A percentile compares a stretch with the other conserved stretches of the same genome.
Evolutionary conservation across 495 filamentous ascomycete genomes (phyloP).

Genomic region (Penicillium robsamsonii): DNA sequence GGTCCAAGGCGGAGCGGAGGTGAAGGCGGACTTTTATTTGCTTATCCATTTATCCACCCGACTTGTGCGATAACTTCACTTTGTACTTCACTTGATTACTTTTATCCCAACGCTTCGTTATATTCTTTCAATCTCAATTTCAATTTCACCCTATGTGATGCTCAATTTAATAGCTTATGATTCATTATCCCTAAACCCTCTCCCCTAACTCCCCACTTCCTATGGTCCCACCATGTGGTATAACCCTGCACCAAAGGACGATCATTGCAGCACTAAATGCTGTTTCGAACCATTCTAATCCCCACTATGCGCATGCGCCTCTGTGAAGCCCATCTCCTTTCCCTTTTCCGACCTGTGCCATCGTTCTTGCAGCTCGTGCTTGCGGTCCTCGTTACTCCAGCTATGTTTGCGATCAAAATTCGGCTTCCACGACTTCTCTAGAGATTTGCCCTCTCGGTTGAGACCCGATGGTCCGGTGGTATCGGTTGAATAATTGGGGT

Average conservation of each 20-base stretch:
- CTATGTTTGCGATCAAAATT: conserved; percentile 29
- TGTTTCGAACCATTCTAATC: conserved; percentile 1
- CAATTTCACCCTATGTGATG: neutral
- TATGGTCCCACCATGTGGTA: neutral
- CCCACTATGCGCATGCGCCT: conserved; percentile 12
- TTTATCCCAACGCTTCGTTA: neutral
- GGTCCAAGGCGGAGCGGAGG: conserved; percentile 31
- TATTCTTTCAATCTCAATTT: neutral
- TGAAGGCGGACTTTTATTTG: conserved; percentile 20
- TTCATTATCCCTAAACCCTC: neutral
- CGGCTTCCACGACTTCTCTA: conserved; percentile 29
- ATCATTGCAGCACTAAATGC: neutral
- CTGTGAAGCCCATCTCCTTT: conserved; percentile 33
- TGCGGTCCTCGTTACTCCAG: conserved; percentile 38
- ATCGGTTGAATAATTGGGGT: neutral
- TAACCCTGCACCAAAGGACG: neutral
- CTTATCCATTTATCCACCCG: conserved; percentile 8
- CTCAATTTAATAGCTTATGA: neutral
- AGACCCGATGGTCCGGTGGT: neutral
- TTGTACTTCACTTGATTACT: neutral
- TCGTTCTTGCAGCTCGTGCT: conserved; percentile 34
- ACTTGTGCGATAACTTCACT: conserved; percentile 7
- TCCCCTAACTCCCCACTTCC: neutral
- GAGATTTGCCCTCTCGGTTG: neutral
- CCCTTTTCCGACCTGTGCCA: conserved; percentile 28